A percentile compares a stretch with the other conserved stretches of the same genome.
Evolutionary conservation across 768 basidiomycete genomes (phyloP).

Genomic region (Cubamyces sp.): DNA sequence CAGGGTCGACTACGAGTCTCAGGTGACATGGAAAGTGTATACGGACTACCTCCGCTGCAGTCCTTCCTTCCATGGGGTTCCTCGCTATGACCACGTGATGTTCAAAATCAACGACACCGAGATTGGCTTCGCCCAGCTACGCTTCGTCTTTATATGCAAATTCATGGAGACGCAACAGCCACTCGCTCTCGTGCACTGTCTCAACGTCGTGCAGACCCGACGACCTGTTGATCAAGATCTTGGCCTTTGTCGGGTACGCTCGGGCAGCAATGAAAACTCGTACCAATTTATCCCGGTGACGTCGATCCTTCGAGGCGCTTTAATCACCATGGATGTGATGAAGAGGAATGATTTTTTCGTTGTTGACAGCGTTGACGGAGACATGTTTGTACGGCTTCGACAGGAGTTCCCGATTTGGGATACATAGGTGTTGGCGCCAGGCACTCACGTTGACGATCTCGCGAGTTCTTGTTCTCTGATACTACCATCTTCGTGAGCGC

Average conservation of each 20-base stretch:
- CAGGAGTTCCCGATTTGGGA: no score
- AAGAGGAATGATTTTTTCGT: no score
- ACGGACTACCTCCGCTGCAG: slow-evolving; percentile 28
- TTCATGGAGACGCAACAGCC: neutral
- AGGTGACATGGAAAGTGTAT: slow-evolving; percentile 24
- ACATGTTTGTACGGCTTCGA: no score
- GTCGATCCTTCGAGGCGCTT: no score
- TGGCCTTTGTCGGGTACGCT: neutral
- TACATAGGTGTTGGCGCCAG: no score
- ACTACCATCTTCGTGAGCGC: no score
- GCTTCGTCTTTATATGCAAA: neutral
- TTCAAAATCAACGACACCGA: slow-evolving; percentile 20
- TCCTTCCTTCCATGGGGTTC: slow-evolving; percentile 22
- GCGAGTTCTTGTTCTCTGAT: no score
- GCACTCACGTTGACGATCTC: no score
- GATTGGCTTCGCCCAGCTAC: neutral
- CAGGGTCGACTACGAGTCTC: slow-evolving; percentile 29
- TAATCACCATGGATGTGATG: no score
- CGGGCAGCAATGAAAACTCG: no score
- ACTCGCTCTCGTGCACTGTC: neutral
- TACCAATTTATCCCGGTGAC: no score
- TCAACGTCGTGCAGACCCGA: neutral
- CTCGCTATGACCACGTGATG: slow-evolving; percentile 33
- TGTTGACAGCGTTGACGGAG: no score
- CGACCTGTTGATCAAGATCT: neutral